Evolutionary conservation across 129 eudicot species (phyloP).

Genomic region (Dittrichia graveolens): DNA sequence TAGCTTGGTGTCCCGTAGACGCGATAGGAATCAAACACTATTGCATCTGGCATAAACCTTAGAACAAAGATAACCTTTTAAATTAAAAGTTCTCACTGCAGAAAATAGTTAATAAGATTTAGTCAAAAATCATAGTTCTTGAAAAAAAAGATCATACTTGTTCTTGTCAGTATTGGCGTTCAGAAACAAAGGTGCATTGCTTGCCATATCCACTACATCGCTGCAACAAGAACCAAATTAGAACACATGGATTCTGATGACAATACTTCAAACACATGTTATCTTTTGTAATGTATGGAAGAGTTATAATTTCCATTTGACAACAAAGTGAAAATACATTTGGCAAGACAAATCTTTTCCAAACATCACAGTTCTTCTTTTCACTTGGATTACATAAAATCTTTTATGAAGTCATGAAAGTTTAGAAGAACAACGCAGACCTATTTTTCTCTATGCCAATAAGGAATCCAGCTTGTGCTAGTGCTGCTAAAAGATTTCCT

Average conservation of each 20-base stretch:
- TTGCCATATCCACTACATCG: conserved; percentile 83
- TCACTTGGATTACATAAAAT: conserved; percentile 10
- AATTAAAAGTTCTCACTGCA: conserved; percentile 11
- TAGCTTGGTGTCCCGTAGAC: conserved; percentile 90
- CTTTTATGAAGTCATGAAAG: neutral
- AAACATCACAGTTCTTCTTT: neutral
- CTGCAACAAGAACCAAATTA: conserved; percentile 43
- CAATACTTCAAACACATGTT: no score
- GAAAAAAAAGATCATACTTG: conserved; percentile 40
- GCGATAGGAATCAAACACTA: conserved; percentile 73
- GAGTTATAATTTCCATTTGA: neutral
- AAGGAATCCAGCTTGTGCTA: conserved; percentile 93
- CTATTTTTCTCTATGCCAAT: conserved; percentile 88
- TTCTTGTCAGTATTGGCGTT: conserved; percentile 51
- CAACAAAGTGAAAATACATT: neutral
- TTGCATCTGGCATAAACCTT: conserved; percentile 93
- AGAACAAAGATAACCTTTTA: conserved; percentile 2
- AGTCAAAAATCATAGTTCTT: neutral
- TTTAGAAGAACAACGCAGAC: conserved; percentile 35
- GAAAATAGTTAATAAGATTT: neutral
- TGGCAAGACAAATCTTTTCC: neutral
- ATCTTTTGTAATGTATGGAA: no score
- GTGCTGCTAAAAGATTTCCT: conserved; percentile 84
- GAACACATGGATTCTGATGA: neutral
- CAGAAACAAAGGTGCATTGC: conserved; percentile 89